These are phyloP conservation scores for Stephania japonica DNA, from an alignment of 164 flowering plant genomes.

Conservation along the genomic window DNA sequence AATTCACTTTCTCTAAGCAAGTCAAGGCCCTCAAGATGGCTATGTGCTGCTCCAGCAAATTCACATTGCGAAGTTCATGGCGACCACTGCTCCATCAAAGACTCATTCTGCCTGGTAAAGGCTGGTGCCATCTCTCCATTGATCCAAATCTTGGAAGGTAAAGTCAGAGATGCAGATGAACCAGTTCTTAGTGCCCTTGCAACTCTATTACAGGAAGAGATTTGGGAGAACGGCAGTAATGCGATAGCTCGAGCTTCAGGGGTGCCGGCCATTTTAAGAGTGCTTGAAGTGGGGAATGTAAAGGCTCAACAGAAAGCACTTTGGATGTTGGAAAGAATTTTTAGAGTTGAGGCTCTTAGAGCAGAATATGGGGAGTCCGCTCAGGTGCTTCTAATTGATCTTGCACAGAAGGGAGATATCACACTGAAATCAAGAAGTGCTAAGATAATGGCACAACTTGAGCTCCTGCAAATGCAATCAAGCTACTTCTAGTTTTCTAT, in stretches of 20 bases:
- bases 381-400: conserved; percentile 56
- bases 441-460: conserved; percentile 68
- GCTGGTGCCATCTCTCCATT: conserved; percentile 60
- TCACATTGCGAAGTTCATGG: conserved; percentile 65
- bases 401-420: conserved; percentile 63
- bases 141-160: conserved; percentile 45
- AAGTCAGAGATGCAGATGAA: conserved; percentile 68
- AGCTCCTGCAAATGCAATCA: conserved; percentile 73
- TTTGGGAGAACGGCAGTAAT: conserved; percentile 60
- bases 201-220: conserved; percentile 64
- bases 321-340: conserved; percentile 71
- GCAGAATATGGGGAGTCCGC: conserved; percentile 53
- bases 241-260: conserved; percentile 44
- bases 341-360: conserved; percentile 47
- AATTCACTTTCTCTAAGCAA: conserved; percentile 44
- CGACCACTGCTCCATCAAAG: conserved; percentile 50
- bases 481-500: conserved; percentile 48
- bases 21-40: conserved; percentile 50
- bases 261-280: conserved; percentile 40
- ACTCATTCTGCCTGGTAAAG: conserved; percentile 69
- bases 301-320: conserved; percentile 68
- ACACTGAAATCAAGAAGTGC: conserved; percentile 48
- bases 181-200: conserved; percentile 59
- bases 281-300: conserved; percentile 39
- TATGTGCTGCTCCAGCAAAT: conserved; percentile 42